Conservation (phyloP, 495 filamentous ascomycete species). For the Trichoderma orchidacearum region DNA sequence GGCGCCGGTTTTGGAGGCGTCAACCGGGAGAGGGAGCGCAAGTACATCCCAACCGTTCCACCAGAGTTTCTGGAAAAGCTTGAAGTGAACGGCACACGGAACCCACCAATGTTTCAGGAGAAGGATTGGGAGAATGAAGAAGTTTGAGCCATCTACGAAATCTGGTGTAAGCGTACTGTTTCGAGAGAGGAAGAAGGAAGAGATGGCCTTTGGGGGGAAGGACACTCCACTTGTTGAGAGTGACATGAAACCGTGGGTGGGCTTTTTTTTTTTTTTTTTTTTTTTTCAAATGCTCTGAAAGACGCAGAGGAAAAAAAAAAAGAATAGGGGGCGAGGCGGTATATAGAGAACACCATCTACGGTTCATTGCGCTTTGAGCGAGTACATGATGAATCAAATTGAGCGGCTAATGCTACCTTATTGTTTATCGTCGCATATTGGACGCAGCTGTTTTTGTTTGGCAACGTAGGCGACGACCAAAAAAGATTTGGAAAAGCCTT, state of each 20-base stretch:
- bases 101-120: conserved; percentile 26
- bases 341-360: conserved; percentile 2
- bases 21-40: conserved; percentile 80
- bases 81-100: conserved; percentile 40
- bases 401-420: not conserved
- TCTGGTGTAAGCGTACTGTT: not conserved
- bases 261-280: not conserved
- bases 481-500: no score
- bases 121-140: conserved; percentile 39
- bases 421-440: not conserved
- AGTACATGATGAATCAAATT: not conserved
- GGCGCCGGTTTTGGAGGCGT: conserved; percentile 88
- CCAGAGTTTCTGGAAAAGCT: conserved; percentile 86
- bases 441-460: not conserved
- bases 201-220: not conserved
- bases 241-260: no score
- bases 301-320: not conserved
- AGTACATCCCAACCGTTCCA: conserved; percentile 93
- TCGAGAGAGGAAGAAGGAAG: not conserved
- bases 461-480: not conserved
- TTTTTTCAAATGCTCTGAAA: not conserved
- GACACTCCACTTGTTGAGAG: not conserved
- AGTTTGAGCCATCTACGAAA: no score
- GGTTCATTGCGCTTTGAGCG: not conserved
- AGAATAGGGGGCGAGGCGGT: conserved; percentile 9